Evolutionary conservation across 2,329 filamentous ascomycete species (phyloP).

Genomic region (Tolypocladium pustulatum): DNA sequence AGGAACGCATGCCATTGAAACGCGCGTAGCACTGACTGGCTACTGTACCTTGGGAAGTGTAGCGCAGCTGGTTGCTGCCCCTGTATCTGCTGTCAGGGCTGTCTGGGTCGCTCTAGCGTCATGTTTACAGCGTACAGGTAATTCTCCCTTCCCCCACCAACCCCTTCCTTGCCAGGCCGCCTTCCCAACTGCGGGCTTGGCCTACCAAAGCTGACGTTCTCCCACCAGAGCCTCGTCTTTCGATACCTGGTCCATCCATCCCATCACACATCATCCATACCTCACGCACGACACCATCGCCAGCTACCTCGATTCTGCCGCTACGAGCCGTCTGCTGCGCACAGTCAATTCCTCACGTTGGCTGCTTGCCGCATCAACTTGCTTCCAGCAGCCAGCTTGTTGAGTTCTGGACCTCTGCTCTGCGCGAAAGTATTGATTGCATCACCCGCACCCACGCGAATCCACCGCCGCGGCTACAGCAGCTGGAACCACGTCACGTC

Average conservation of each 20-base stretch:
- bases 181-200: not conserved
- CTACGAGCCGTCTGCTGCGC: not conserved
- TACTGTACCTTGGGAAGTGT: too few relatives aligned
- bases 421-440: conserved; percentile 12
- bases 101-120: not conserved
- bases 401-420: conserved; percentile 1
- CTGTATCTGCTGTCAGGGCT: too few relatives aligned
- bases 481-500: not conserved
- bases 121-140: not conserved
- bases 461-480: conserved; percentile 7
- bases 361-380: not conserved
- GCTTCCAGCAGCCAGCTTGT: not conserved
- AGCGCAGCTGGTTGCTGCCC: too few relatives aligned
- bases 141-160: not conserved
- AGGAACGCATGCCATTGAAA: too few relatives aligned
- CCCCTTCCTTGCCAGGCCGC: not conserved
- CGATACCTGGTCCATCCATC: not conserved
- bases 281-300: not conserved
- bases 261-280: not conserved
- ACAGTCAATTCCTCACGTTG: not conserved
- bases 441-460: conserved; percentile 16
- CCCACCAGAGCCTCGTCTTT: not conserved
- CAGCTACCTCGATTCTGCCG: conserved; percentile 1
- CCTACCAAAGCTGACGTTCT: not conserved
- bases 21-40: too few relatives aligned